These are phyloP conservation scores for Aphanomyces cochlioides DNA, from an alignment of 352 stramenopile species.

Conservation along the genomic window DNA sequence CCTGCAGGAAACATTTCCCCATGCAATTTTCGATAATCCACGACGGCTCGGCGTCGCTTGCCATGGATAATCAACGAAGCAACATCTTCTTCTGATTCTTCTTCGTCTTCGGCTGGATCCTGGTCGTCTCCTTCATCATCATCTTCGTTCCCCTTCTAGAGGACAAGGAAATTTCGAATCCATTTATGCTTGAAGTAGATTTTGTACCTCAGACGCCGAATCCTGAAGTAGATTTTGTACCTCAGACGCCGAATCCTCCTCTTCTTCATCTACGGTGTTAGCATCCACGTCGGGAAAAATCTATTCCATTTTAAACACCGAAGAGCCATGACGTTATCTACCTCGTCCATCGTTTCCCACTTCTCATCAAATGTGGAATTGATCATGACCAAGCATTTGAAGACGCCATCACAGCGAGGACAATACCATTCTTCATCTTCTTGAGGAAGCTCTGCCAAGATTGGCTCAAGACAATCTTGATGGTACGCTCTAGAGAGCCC, in stretches of 20 bases:
- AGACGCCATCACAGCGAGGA: conserved; percentile 65
- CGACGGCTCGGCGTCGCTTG: conserved; percentile 72
- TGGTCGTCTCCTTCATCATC: conserved; percentile 19
- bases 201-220: background rate
- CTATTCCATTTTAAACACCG: conserved; percentile 6
- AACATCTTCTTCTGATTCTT: conserved; percentile 29
- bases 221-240: background rate
- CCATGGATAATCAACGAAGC: conserved; percentile 50
- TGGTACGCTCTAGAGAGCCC: conserved; percentile 50
- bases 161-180: conserved; percentile 2
- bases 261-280: background rate
- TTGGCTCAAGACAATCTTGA: conserved; percentile 65
- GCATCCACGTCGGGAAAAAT: conserved; percentile 24
- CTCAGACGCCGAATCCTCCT: background rate
- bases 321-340: conserved; percentile 13
- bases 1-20: conserved; percentile 68
- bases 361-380: conserved; percentile 73
- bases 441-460: conserved; percentile 54
- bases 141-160: conserved; percentile 1
- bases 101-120: conserved; percentile 29
- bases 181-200: background rate
- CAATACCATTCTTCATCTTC: conserved; percentile 79
- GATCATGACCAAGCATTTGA: conserved; percentile 74
- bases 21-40: conserved; percentile 81
- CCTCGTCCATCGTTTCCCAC: conserved; percentile 53